Conservation (phyloP, 2,329 filamentous ascomycete species). For the Neonectria coccinea region DNA sequence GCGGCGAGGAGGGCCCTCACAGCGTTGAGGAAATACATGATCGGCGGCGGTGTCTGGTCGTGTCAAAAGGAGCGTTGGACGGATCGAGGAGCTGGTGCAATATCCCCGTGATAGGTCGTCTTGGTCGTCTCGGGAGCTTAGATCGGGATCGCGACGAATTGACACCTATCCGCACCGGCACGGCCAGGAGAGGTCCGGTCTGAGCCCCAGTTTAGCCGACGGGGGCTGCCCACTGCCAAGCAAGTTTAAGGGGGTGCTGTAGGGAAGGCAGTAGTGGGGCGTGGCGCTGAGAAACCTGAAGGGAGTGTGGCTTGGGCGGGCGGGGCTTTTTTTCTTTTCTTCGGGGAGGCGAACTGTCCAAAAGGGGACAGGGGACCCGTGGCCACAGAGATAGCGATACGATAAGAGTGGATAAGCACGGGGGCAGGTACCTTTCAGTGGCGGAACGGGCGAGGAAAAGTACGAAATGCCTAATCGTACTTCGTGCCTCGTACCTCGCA, state of each 20-base stretch:
- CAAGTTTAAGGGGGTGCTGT: constrained; percentile 13
- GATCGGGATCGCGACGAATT: constrained; percentile 44
- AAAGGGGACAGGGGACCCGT: constrained; percentile 38
- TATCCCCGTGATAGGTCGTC: constrained; percentile 25
- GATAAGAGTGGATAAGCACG: constrained; percentile 3
- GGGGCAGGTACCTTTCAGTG: background rate
- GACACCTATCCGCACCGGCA: constrained; percentile 46
- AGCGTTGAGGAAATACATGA: constrained; percentile 51
- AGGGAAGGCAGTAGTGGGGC: constrained; percentile 1
- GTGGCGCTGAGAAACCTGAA: constrained; percentile 12
- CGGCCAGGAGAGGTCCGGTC: constrained; percentile 18
- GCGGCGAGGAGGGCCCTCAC: constrained; percentile 58
- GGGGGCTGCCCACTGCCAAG: constrained; percentile 1
- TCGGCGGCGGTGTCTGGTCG: constrained; percentile 10
- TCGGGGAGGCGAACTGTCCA: constrained; percentile 27
- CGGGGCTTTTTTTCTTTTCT: constrained; percentile 3
- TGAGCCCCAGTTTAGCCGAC: constrained; percentile 43
- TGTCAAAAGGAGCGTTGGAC: constrained; percentile 18
- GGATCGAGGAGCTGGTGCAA: constrained; percentile 1
- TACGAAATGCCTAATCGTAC: constrained; percentile 5
- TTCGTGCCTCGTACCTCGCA: constrained; percentile 9
- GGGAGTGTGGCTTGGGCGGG: constrained; percentile 17
- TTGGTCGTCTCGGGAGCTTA: constrained; percentile 31
- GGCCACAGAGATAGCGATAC: constrained; percentile 36
- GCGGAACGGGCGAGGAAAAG: background rate